Conservation (phyloP, 768 basidiomycete genomes). For the Lactifluus subvellereus region DNA sequence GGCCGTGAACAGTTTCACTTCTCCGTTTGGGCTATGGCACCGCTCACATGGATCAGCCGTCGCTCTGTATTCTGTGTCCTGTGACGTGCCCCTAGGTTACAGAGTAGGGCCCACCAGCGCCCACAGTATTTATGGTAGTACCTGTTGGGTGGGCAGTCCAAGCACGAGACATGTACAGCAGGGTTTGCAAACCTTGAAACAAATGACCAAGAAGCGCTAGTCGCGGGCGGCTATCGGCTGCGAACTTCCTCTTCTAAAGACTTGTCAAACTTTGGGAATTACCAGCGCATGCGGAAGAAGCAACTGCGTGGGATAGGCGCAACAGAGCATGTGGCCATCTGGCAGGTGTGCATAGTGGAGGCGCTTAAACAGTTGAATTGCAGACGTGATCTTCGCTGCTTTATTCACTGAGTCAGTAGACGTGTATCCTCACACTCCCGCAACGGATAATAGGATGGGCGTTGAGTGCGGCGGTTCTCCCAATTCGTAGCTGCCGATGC, state of each 20-base stretch:
- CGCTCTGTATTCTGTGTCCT: background rate
- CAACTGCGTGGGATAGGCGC: background rate
- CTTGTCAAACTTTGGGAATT: background rate
- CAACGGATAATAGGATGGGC: background rate
- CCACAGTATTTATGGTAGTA: background rate
- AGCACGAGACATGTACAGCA: background rate
- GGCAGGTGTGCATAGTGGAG: background rate
- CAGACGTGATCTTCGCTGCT: background rate
- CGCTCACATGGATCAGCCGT: background rate
- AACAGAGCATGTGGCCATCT: background rate
- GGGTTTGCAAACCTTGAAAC: background rate
- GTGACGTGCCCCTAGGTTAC: background rate
- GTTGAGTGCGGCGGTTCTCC: background rate
- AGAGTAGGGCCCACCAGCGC: background rate
- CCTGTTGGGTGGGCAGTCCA: constrained; percentile 1
- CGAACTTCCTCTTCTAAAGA: background rate
- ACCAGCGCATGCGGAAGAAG: background rate
- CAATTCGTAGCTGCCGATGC: background rate
- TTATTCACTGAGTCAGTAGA: background rate
- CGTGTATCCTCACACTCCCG: background rate
- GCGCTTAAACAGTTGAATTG: background rate
- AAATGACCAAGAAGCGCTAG: background rate
- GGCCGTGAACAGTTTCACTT: background rate
- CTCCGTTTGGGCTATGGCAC: background rate
- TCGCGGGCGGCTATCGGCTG: background rate